These are phyloP conservation scores for Daucus carota DNA, from an alignment of 129 eudicot genomes.

Conservation along the genomic window DNA sequence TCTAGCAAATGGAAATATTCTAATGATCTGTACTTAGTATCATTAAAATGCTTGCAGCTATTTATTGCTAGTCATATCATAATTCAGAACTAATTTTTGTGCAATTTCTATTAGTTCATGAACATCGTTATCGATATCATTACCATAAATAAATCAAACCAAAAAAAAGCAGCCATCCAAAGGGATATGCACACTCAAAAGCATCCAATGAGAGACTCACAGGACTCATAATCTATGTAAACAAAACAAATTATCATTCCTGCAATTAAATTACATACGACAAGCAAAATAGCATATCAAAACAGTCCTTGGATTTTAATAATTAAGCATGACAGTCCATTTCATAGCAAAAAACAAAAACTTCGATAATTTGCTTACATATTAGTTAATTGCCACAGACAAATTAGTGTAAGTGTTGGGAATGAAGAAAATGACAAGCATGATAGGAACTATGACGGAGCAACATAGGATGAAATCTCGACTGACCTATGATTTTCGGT, in stretches of 20 bases:
- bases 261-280: neutral
- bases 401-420: too few species aligned
- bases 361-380: too few species aligned
- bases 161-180: neutral
- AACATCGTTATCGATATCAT: neutral
- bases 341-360: neutral
- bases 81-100: too few species aligned
- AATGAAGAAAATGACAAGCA: too few species aligned
- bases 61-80: neutral
- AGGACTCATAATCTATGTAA: neutral
- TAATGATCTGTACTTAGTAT: neutral
- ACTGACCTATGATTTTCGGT: too few species aligned
- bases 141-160: neutral
- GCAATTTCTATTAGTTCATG: neutral
- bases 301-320: neutral
- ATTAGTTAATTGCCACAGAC: neutral
- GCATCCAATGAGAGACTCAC: neutral
- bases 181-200: neutral
- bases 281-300: neutral
- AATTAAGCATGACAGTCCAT: neutral
- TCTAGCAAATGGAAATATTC: neutral
- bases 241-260: neutral
- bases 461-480: too few species aligned
- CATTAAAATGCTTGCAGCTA: neutral
- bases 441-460: too few species aligned